phyloP scores from a whole-genome alignment of 2,329 filamentous ascomycete species.

The Ophiostoma perfectum region DNA sequence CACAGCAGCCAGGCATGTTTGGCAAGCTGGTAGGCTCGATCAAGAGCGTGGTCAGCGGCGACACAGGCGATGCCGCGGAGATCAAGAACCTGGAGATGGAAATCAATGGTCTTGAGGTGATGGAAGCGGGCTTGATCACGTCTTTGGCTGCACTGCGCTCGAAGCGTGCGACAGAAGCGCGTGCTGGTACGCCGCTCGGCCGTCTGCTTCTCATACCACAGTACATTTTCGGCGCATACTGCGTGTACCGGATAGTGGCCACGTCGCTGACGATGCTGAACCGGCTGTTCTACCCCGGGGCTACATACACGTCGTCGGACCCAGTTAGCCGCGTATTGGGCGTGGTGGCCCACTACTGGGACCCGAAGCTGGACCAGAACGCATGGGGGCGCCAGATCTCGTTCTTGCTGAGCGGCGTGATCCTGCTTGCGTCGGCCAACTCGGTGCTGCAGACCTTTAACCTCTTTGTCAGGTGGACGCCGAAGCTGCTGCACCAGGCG shows the following conservation, averaged over 20 bases:
- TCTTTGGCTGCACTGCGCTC: slow-evolving; percentile 59
- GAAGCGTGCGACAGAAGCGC: slow-evolving; percentile 58
- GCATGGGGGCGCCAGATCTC: slow-evolving; percentile 83
- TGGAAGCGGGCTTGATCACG: slow-evolving; percentile 65
- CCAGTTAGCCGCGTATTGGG: slow-evolving; percentile 80
- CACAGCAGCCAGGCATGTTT: slow-evolving; percentile 39
- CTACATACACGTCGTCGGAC: slow-evolving; percentile 63
- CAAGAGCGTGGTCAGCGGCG: slow-evolving; percentile 48
- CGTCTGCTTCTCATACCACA: slow-evolving; percentile 57
- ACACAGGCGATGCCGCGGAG: slow-evolving; percentile 53
- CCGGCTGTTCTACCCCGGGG: slow-evolving; percentile 45
- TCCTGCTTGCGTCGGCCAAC: slow-evolving; percentile 75
- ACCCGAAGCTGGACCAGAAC: slow-evolving; percentile 72
- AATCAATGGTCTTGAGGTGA: slow-evolving; percentile 71
- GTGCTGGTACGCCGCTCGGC: slow-evolving; percentile 62
- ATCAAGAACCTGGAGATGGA: slow-evolving; percentile 66
- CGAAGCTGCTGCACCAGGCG: slow-evolving; percentile 63
- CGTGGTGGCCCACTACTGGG: slow-evolving; percentile 75
- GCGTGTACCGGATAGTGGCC: slow-evolving; percentile 73
- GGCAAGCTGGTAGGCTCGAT: slow-evolving; percentile 64
- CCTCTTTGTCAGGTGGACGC: slow-evolving; percentile 70
- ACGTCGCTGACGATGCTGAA: slow-evolving; percentile 64
- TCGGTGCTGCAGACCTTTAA: slow-evolving; percentile 80
- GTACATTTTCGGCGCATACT: slow-evolving; percentile 73
- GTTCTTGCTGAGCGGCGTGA: slow-evolving; percentile 75